Evolutionary conservation across 495 filamentous ascomycete species (phyloP).

Genomic region (Tuber umbilicatum): DNA sequence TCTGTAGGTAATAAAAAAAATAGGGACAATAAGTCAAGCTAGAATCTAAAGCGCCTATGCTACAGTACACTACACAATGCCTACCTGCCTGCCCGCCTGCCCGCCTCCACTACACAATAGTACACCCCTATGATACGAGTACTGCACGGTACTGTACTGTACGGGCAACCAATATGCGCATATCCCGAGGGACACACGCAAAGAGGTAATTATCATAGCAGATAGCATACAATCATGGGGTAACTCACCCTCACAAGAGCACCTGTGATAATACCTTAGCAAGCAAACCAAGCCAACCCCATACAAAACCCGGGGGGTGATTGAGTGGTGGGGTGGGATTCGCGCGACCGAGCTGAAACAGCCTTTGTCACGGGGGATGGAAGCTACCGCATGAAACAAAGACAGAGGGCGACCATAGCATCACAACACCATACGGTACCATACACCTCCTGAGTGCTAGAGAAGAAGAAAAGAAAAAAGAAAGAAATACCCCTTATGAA

Average conservation of each 20-base stretch:
- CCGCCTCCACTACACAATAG: background rate
- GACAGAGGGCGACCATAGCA: background rate
- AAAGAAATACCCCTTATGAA: background rate
- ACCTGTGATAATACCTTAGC: background rate
- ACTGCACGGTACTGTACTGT: background rate
- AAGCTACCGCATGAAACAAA: background rate
- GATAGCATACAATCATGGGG: background rate
- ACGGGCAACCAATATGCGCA: background rate
- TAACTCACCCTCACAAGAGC: background rate
- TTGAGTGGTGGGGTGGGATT: background rate
- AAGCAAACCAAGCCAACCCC: background rate
- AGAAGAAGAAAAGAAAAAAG: background rate
- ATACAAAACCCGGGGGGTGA: background rate
- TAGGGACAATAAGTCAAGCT: background rate
- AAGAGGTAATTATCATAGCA: background rate
- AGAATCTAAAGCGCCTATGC: background rate
- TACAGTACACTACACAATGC: background rate
- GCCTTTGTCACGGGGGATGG: background rate
- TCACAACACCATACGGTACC: background rate
- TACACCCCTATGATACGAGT: background rate
- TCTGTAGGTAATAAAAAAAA: background rate
- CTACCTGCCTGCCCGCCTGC: background rate
- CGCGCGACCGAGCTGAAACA: background rate
- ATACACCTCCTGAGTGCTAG: background rate
- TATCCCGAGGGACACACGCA: background rate